Conservation (phyloP, 768 basidiomycete species). For the Tephrocybe sp. region DNA sequence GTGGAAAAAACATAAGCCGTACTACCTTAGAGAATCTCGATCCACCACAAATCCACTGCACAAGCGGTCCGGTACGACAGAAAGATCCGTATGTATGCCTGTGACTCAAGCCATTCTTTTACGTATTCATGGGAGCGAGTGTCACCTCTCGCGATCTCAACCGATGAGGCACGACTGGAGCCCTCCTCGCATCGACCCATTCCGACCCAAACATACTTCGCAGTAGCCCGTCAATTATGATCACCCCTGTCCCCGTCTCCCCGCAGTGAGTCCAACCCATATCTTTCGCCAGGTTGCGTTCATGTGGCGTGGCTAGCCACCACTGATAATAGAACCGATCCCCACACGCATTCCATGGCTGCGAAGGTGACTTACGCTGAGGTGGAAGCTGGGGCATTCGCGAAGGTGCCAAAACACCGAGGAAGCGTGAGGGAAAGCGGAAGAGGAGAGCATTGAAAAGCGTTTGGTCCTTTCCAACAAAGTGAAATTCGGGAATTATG, state of each 20-base stretch:
- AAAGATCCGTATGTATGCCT: too few species aligned
- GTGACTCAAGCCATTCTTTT: too few species aligned
- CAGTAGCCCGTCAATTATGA: constrained; percentile 13
- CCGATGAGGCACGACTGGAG: too few species aligned
- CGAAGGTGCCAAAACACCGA: constrained; percentile 32
- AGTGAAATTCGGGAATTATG: constrained; percentile 22
- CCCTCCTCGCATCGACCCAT: constrained; percentile 11
- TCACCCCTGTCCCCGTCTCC: constrained; percentile 1
- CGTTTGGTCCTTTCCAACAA: constrained; percentile 59
- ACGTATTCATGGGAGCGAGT: too few species aligned
- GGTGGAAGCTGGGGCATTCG: constrained; percentile 13
- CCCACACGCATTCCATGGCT: constrained; percentile 29
- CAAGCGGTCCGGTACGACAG: too few species aligned
- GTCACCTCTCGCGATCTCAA: too few species aligned
- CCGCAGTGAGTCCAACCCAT: constrained; percentile 14
- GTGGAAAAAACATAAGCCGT: too few species aligned
- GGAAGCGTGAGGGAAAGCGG: constrained; percentile 43
- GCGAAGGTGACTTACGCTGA: background rate
- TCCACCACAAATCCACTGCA: too few species aligned
- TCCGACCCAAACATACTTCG: constrained; percentile 13
- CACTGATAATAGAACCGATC: constrained; percentile 53
- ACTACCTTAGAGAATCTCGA: too few species aligned
- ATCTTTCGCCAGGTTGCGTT: constrained; percentile 17
- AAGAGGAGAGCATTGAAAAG: constrained; percentile 47
- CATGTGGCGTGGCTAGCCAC: constrained; percentile 34